phyloP scores from a whole-genome alignment of 352 stramenopile genomes.

The Halophytophthora batemanensis region DNA sequence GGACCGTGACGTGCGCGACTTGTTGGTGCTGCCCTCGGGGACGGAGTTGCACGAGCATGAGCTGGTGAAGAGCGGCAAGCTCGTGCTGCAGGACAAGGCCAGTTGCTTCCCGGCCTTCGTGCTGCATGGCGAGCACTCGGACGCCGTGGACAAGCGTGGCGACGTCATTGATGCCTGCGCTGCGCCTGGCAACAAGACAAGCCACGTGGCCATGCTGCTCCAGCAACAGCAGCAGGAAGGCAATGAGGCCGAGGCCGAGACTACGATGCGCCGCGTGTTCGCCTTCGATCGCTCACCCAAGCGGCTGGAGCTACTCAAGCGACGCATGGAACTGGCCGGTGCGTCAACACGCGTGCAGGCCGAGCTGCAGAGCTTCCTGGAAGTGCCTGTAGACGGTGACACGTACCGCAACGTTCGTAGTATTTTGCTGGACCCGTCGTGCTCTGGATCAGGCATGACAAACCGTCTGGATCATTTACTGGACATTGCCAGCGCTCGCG shows the following conservation, averaged over 20 bases:
- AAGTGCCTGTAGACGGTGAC: slow-evolving; percentile 68
- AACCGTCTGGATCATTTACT: slow-evolving; percentile 91
- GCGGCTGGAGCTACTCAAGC: slow-evolving; percentile 86
- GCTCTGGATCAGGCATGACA: slow-evolving; percentile 95
- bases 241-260: slow-evolving; percentile 24
- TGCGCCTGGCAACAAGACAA: slow-evolving; percentile 98
- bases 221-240: slow-evolving; percentile 58
- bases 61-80: slow-evolving; percentile 77
- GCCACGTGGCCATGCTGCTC: slow-evolving; percentile 93
- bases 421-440: slow-evolving; percentile 96
- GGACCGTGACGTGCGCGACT: slow-evolving; percentile 86
- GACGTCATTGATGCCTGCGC: slow-evolving; percentile 96
- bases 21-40: slow-evolving; percentile 89
- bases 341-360: slow-evolving; percentile 77
- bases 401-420: slow-evolving; percentile 86
- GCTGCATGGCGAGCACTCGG: slow-evolving; percentile 75
- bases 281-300: slow-evolving; percentile 92
- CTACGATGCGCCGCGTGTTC: slow-evolving; percentile 82
- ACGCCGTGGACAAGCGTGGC: slow-evolving; percentile 43
- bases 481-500: slow-evolving; percentile 68
- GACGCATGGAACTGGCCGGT: slow-evolving; percentile 82
- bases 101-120: slow-evolving; percentile 97
- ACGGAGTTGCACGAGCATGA: slow-evolving; percentile 86
- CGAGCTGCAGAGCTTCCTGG: slow-evolving; percentile 92
- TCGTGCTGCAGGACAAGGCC: slow-evolving; percentile 97